Conservation (phyloP, 495 filamentous ascomycete species). For the Penicillium paxilli region DNA sequence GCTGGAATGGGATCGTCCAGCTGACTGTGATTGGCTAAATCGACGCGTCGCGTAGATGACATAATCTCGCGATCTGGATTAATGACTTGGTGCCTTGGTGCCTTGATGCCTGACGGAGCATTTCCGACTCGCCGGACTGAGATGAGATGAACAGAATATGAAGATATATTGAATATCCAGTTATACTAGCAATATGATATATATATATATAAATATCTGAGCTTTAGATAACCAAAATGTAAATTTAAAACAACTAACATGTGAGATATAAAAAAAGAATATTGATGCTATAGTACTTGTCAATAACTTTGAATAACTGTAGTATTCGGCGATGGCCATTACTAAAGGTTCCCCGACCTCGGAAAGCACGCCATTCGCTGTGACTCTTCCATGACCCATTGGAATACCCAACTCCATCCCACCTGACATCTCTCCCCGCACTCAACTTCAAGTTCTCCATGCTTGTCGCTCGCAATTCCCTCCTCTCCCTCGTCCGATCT, state of each 20-base stretch:
- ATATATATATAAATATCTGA: no score
- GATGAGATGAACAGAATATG: no score
- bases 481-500: conserved; percentile 4
- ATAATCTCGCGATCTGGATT: not conserved
- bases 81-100: conserved; percentile 2
- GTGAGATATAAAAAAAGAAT: no score
- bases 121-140: no score
- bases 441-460: conserved; percentile 9
- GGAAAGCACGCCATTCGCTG: conserved; percentile 25
- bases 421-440: conserved; percentile 2
- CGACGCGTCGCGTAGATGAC: conserved; percentile 11
- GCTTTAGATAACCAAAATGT: no score
- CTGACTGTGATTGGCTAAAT: not conserved
- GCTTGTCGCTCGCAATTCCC: conserved; percentile 3
- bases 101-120: not conserved
- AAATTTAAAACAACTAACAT: no score
- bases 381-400: not conserved
- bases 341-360: conserved; percentile 10
- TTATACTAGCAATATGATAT: no score
- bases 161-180: no score
- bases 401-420: conserved; percentile 1
- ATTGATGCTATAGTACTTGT: no score
- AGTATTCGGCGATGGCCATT: not conserved
- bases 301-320: no score
- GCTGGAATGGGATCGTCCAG: not conserved